Percentiles rank a stretch among this genome's conserved stretches.
Conservation (phyloP, 2,329 filamentous ascomycete genomes). For the Fusarium multiceps region DNA sequence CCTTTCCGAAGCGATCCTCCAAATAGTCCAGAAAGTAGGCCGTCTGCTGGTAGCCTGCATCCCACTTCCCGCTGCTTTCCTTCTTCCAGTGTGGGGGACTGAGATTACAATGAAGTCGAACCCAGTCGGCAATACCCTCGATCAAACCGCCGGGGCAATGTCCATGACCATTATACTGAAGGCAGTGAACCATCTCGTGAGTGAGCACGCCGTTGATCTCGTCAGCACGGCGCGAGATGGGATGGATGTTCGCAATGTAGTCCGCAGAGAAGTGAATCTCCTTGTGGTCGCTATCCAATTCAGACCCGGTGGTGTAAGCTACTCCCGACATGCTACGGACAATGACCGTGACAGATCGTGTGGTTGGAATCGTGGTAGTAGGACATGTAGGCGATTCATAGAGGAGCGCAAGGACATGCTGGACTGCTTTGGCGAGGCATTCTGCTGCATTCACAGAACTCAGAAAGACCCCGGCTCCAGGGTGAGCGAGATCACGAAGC, state of each 20-base stretch:
- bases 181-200: slow-evolving; percentile 96
- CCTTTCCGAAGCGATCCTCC: slow-evolving; percentile 72
- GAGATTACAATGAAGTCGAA: slow-evolving; percentile 78
- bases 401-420: slow-evolving; percentile 76
- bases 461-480: slow-evolving; percentile 75
- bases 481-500: slow-evolving; percentile 67
- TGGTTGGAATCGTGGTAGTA: slow-evolving; percentile 65
- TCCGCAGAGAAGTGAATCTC: slow-evolving; percentile 88
- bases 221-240: slow-evolving; percentile 55
- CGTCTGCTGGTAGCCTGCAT: slow-evolving; percentile 89
- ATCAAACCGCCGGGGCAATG: slow-evolving; percentile 80
- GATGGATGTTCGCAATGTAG: slow-evolving; percentile 70
- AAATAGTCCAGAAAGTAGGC: slow-evolving; percentile 92
- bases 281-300: slow-evolving; percentile 87
- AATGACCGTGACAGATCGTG: slow-evolving; percentile 86
- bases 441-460: slow-evolving; percentile 69
- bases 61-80: slow-evolving; percentile 73
- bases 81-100: slow-evolving; percentile 86
- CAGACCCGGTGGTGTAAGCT: slow-evolving; percentile 85
- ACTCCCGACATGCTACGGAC: slow-evolving; percentile 84
- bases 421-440: slow-evolving; percentile 71
- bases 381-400: slow-evolving; percentile 66
- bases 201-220: slow-evolving; percentile 87
- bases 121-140: slow-evolving; percentile 94
- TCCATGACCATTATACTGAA: slow-evolving; percentile 77